Evolutionary conservation across 129 eudicot species (phyloP), one percentile per base, ranked within the genome.

Genomic region (Scalesia atractyloides): DNA sequence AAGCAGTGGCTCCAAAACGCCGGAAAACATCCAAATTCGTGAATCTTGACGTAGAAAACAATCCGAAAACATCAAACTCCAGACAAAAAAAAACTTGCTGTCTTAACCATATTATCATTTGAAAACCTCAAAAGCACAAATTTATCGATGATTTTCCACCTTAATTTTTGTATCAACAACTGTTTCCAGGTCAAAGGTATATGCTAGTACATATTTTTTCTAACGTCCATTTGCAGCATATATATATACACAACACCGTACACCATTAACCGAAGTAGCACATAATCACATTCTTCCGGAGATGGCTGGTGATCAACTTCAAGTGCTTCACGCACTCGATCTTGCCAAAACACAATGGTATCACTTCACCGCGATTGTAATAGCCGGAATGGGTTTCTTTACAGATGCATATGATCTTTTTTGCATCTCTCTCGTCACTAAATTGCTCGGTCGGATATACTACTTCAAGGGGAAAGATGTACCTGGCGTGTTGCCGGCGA

Each of bases 371-470:
- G 96, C 96, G 17, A 90, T 90, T 33, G 66, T 89, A 17, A 72
- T 90, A 8, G 92, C 92, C 0, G 96, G 96, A 66, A 89, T 89
- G 96, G 92, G 96, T 9, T 89, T 89, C 66, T 89, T 86, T 73
- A 89, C 96, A 0, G 96, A 89, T 44, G 92, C 96, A 13, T 89
- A 89, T 59, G 96, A 88, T 80, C 83, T 88, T 2, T 88, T 88
- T 69, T 86, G 96, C 81, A 86, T 88, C 47, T 88, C 96, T 2
- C 84, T 88, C 8, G 96, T 88, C 54, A 88, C 96, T 1, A 86
- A 86, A 51, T 64, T 89, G 58, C 85, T 89, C 22, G 96, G 96
- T 3, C 87, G 96, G 17, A 84, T 89, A 44, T 89, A 89, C 73
- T 89, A 85, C 77, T 89, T 80, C 19, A 70, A 76, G 0, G 88